Evolutionary conservation across 306 rosid genomes (phyloP), one percentile per base, ranked within the genome.

Genomic region (Castanea mollissima): DNA sequence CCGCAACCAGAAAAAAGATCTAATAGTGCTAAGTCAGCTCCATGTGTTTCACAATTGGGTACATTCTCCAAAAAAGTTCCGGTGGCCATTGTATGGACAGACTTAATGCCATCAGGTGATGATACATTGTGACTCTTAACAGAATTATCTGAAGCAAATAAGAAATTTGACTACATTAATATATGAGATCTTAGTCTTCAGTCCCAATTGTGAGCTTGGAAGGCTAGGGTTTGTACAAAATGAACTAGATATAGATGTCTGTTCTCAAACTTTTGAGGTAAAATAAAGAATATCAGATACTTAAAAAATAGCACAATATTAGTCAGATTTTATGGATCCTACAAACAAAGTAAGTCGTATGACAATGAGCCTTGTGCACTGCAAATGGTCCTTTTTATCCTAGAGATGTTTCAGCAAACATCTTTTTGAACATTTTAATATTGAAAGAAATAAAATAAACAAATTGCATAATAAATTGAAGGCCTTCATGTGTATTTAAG

Each of bases 1-100:
- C 99, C 99, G 80, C 99, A 94, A 73, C 99, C 99, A 71, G 97
- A 82, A 80, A 82, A 94, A 35, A 94, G 88, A 86, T 94, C 99
- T 63, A 94, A 84, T 59, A 94, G 80, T 58, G 83, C 75, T 78
- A 92, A 76, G 72, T 91, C 87, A 44, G 82, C 81, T 76, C 79
- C 80, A 74, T 35, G 16, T 46, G 79, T 78, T 69, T 84, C 82
- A 62, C 73, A 57, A 75, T 76, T 31, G 27, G 83, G 85, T 55
- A 71, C 80, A 67, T 77, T 77, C 74, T 46, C 80, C 84, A 76
- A 75, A 34, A 74, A 27, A 38, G 69, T 78, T 60, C 76, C 7
- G 34, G 88, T 81, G 62, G 83, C 76, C 62, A 71, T 75, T 34
- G 86, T 75, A 59, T 80, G 71, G 76, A 74, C 71, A 70, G 71